Percentiles rank a stretch among this genome's conserved stretches.
Evolutionary conservation across 768 basidiomycete genomes (phyloP).

Genomic region (Epithele typhae): DNA sequence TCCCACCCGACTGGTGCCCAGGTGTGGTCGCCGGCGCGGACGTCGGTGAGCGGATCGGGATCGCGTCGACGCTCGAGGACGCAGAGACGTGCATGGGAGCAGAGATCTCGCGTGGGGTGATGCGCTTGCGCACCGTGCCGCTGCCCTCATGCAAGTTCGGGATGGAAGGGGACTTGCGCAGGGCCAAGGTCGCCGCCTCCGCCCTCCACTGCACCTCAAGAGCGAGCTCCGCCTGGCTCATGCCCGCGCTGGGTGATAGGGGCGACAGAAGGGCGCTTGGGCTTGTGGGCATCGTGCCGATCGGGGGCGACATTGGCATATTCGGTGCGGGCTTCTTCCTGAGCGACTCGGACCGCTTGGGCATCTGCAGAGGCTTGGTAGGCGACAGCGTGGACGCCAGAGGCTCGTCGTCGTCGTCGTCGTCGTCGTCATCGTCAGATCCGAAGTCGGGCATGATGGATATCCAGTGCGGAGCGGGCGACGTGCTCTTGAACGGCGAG

Average conservation of each 20-base stretch:
- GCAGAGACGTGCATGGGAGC: conserved; percentile 37
- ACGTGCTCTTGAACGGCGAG: conserved; percentile 26
- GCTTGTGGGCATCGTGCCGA: conserved; percentile 2
- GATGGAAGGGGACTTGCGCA: conserved; percentile 38
- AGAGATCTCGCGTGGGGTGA: conserved; percentile 36
- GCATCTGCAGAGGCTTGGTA: conserved; percentile 2
- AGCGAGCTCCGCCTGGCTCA: conserved; percentile 53
- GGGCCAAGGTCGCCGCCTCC: conserved; percentile 46
- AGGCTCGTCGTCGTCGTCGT: conserved; percentile 5
- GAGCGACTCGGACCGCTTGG: conserved; percentile 9
- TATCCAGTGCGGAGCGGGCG: conserved; percentile 23
- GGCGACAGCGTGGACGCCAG: neutral
- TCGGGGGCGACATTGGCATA: no score
- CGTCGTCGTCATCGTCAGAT: conserved; percentile 3
- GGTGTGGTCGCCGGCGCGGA: conserved; percentile 17
- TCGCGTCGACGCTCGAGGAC: conserved; percentile 33
- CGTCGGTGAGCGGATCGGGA: conserved; percentile 24
- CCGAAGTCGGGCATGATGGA: conserved; percentile 12
- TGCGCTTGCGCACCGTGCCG: conserved; percentile 24
- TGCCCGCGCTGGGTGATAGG: conserved; percentile 10
- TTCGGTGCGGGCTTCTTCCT: no score
- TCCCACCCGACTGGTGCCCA: conserved; percentile 33
- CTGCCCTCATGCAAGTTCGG: conserved; percentile 25
- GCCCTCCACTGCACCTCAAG: conserved; percentile 65
- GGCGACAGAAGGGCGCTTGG: conserved; percentile 1